Evolutionary conservation across 2,329 filamentous ascomycete genomes (phyloP).

Genomic region (Fusarium dimerum): DNA sequence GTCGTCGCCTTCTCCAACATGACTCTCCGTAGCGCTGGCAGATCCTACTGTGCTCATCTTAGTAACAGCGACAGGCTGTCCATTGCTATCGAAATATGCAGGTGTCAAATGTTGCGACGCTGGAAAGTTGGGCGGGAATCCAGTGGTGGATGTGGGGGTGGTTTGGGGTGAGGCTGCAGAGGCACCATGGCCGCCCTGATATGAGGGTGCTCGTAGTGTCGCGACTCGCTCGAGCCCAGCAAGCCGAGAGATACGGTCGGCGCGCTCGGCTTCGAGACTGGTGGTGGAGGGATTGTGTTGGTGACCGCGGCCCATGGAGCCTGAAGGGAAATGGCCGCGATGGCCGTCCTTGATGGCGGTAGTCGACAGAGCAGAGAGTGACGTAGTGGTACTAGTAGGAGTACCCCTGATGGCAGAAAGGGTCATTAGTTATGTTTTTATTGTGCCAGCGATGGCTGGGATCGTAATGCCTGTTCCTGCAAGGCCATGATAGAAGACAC

Average conservation of each 20-base stretch:
- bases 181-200: conserved; percentile 31
- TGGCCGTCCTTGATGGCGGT: conserved; percentile 97
- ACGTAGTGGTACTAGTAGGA: conserved; percentile 88
- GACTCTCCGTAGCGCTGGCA: conserved; percentile 82
- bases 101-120: conserved; percentile 49
- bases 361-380: conserved; percentile 86
- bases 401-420: conserved; percentile 65
- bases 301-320: conserved; percentile 55
- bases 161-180: conserved; percentile 51
- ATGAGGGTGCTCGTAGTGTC: conserved; percentile 62
- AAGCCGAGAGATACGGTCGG: conserved; percentile 91
- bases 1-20: conserved; percentile 58
- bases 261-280: conserved; percentile 86
- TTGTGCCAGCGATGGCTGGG: neutral
- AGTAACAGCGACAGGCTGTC: conserved; percentile 66
- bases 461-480: conserved; percentile 4
- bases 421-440: conserved; percentile 8
- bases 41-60: conserved; percentile 90
- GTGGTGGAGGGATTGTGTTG: conserved; percentile 62
- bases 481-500: conserved; percentile 36
- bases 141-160: conserved; percentile 49
- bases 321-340: conserved; percentile 71
- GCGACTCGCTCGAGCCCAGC: conserved; percentile 88
- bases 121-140: conserved; percentile 43
- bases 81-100: conserved; percentile 79